phyloP scores from a whole-genome alignment of 768 basidiomycete species.

The Mycena crocata region DNA sequence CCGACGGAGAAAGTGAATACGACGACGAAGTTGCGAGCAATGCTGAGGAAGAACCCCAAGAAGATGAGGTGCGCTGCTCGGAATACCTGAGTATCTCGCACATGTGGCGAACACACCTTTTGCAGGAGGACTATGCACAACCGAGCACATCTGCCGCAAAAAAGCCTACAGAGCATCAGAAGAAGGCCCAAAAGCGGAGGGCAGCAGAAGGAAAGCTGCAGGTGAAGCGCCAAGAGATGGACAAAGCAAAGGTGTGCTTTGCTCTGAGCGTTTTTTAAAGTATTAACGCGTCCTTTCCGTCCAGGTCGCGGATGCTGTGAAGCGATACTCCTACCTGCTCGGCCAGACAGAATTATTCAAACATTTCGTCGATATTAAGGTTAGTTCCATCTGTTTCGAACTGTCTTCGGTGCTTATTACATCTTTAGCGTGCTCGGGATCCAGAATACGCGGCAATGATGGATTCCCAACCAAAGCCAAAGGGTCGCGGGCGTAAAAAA shows the following conservation, averaged over 20 bases:
- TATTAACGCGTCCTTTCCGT: constrained; percentile 25
- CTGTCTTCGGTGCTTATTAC: background rate
- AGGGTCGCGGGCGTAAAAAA: constrained; percentile 89
- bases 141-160: constrained; percentile 42
- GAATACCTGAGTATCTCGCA: background rate
- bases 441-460: constrained; percentile 93
- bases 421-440: constrained; percentile 81
- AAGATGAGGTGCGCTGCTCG: constrained; percentile 41
- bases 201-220: constrained; percentile 78
- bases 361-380: constrained; percentile 98
- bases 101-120: constrained; percentile 21
- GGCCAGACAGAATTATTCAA: constrained; percentile 99
- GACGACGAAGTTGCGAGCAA: constrained; percentile 63
- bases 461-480: constrained; percentile 87
- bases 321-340: constrained; percentile 96
- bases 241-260: constrained; percentile 79
- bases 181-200: constrained; percentile 65
- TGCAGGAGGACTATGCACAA: constrained; percentile 22
- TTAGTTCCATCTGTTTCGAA: constrained; percentile 40
- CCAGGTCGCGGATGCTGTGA: constrained; percentile 92
- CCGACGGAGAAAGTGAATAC: constrained; percentile 81
- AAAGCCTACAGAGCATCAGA: constrained; percentile 48
- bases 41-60: constrained; percentile 65
- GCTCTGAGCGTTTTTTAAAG: background rate
- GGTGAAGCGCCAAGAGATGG: constrained; percentile 83